Evolutionary conservation across 345 rosid genomes (phyloP).

Genomic region (Microthlaspi erraticum): DNA sequence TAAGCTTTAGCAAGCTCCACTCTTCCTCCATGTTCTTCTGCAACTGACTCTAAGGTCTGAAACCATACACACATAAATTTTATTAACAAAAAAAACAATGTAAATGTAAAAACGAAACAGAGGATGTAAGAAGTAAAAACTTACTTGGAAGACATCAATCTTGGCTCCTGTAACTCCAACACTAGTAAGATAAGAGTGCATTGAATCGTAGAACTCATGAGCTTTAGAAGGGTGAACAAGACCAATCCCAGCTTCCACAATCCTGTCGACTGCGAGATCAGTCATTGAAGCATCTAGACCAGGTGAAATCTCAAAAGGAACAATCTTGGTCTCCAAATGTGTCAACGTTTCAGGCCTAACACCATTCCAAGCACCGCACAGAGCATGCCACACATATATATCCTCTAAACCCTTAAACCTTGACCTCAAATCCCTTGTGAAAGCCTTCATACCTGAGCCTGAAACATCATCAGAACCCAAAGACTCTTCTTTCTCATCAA

Average conservation of each 20-base stretch:
- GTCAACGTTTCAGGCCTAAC: conserved; percentile 62
- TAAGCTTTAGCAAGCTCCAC: conserved; percentile 77
- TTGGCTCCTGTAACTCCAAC: conserved; percentile 79
- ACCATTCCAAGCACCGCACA: conserved; percentile 94
- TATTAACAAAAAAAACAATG: background rate
- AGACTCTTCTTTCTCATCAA: conserved; percentile 42
- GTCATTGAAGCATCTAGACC: conserved; percentile 69
- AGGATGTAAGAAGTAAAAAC: conserved; percentile 21
- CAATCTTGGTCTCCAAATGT: conserved; percentile 55
- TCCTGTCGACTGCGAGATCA: conserved; percentile 79
- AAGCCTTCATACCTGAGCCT: conserved; percentile 60
- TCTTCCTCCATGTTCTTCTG: conserved; percentile 83
- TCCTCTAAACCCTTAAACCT: conserved; percentile 71
- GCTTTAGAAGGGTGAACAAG: conserved; percentile 77
- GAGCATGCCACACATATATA: conserved; percentile 77
- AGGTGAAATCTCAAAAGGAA: conserved; percentile 54
- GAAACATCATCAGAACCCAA: conserved; percentile 23
- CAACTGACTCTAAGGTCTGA: conserved; percentile 70
- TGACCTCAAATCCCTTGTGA: conserved; percentile 66
- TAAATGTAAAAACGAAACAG: background rate
- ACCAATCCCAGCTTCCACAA: conserved; percentile 77
- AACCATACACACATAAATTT: conserved; percentile 8
- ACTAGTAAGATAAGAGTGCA: conserved; percentile 80
- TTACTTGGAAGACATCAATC: conserved; percentile 87
- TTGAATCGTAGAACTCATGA: conserved; percentile 66